Evolutionary conservation across 2,329 filamentous ascomycete genomes (phyloP), one percentile per base, ranked within the genome.

Genomic region (Beauveria sp.): DNA sequence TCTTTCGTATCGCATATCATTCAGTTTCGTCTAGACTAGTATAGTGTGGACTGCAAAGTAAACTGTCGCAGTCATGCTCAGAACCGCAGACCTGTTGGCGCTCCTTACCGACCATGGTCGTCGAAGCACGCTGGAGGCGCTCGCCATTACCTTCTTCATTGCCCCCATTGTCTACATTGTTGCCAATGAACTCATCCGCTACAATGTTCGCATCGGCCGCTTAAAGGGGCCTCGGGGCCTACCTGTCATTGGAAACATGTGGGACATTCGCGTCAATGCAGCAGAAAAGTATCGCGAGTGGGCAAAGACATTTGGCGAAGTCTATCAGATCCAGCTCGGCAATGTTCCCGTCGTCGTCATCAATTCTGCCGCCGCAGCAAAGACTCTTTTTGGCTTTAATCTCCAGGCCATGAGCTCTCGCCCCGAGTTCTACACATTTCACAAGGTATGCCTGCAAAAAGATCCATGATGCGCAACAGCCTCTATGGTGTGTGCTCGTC

Each of bases 351-450:
- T 84, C 16, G 75, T 85, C 2, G 77, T 85, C 10, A 77, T 85
- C 51, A 85, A 85, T 66, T 79, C 78, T 6, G 80, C 81, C 1
- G 77, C 77, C 1, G 71, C 80, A 3, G 81, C 81, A 1, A 79
- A 77, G 62, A 70, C 73, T 10, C 71, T 85, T 7, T 83, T 85
- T 63, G 77, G 78, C 2, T 74, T 79, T 12, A 79, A 84, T 66
- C 75, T 79, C 0, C 80, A 83, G 64, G 80, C 82, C 0, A 68
- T 84, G 56, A 81, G 78, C 61, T 84, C 81, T 0, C 71, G 82
- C 20, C 82, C 82, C 0, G 79, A 83, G 63, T 81, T 84, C 58
- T 84, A 85, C 69, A 84, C 81, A 1, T 84, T 85, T 59, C 82
- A 85, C 67, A 84, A 82, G 71, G 81, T 81, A 14, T 24, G 60